Evolutionary conservation across 441 rosid species (phyloP).

Genomic region (Erodium moschatum): DNA sequence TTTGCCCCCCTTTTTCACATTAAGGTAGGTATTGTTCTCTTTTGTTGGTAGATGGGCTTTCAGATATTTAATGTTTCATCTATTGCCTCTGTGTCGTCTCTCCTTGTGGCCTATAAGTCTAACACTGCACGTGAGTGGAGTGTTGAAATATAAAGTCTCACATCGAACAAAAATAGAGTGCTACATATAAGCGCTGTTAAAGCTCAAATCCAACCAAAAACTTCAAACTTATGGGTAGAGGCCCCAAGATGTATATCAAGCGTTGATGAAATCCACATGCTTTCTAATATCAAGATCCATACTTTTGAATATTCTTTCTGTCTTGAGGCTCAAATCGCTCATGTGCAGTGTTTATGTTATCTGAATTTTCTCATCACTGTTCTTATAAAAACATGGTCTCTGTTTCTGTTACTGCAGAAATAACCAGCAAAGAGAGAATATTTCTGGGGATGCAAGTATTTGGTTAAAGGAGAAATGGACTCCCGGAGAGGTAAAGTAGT

Average conservation of each 20-base stretch:
- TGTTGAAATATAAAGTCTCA: too few relatives aligned
- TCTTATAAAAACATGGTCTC: background rate
- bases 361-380: background rate
- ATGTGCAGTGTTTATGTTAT: background rate
- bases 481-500: slow-evolving; percentile 65
- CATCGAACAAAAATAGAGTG: too few relatives aligned
- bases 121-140: too few relatives aligned
- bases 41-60: too few relatives aligned
- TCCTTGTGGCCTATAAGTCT: too few relatives aligned
- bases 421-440: slow-evolving; percentile 27
- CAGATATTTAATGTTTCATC: too few relatives aligned
- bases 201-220: background rate
- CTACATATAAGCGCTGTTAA: too few relatives aligned
- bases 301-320: background rate
- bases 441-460: slow-evolving; percentile 43
- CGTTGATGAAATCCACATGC: too few relatives aligned
- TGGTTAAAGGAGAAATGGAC: slow-evolving; percentile 80
- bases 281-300: background rate
- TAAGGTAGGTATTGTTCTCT: background rate
- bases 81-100: too few relatives aligned
- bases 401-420: slow-evolving; percentile 31
- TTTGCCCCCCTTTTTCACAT: background rate
- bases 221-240: too few relatives aligned
- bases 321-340: background rate
- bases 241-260: too few relatives aligned